Evolutionary conservation across 352 stramenopile species (phyloP), one percentile per base, ranked within the genome.

Genomic region (Phytophthora sojae): DNA sequence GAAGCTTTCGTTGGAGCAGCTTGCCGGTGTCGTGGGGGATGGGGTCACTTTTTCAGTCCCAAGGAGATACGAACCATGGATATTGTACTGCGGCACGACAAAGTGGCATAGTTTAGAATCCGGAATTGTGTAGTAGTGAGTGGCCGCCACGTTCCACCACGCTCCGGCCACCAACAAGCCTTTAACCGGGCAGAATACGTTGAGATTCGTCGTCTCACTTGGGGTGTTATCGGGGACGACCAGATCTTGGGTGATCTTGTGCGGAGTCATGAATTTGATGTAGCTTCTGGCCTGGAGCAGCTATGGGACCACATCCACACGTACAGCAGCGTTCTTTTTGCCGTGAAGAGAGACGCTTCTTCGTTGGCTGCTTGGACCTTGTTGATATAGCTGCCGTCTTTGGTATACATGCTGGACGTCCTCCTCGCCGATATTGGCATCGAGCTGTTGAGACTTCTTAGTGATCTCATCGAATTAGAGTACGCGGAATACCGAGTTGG

Each of bases 1-100:
- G 17, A n/a, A 62, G n/a, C 39, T 57, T 14, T 63, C 44, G 7
- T 45, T 25, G 6, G 26, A 42, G 32, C 62, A 69, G 19, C 19
- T 57, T 23, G 29, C 14, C 44, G 53, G 52, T 5, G 52, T 63
- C 11, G 62, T 52, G 4, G 21, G 21, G 1, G 23, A 57, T 17
- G 61, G 37, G 25, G 39, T 12, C 15, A 42, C 32, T 26, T 39
- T 50, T 6, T 42, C 49, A 26, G 4, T 11, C 19, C 30, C 42
- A 6, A 60, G 39, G 4, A 69, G 15, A 19, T 63, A 69, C 1
- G 47, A 21, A 25, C 62, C 62, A n/a, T 69, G 62, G 9, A 69
- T 57, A 11, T 63, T 63, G 45, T 69, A 69, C 30, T 69, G 62
- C 4, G 62, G 53, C 29, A 69, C 30, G 3, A 69, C 58, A 6